Evolutionary conservation across 805 yeast genomes (phyloP).

Genomic region (Barnettozyma wickerhamii): DNA sequence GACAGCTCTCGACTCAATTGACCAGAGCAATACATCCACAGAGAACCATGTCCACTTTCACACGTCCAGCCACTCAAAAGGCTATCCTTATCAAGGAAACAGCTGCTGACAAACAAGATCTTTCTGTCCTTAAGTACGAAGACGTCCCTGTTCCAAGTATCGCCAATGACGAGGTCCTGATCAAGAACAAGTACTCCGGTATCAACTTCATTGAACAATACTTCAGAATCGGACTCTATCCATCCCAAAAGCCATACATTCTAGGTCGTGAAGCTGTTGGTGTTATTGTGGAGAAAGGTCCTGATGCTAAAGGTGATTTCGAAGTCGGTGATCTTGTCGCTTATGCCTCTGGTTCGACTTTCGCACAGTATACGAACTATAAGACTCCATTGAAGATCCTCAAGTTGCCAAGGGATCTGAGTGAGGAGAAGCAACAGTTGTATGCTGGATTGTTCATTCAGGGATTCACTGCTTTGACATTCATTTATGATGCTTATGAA

Average conservation of each 20-base stretch:
- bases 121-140: slow-evolving; percentile 46
- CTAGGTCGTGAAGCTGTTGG: slow-evolving; percentile 79
- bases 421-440: slow-evolving; percentile 46
- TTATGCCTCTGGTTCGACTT: slow-evolving; percentile 47
- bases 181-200: slow-evolving; percentile 76
- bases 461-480: slow-evolving; percentile 76
- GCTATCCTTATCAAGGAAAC: slow-evolving; percentile 49
- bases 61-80: slow-evolving; percentile 53
- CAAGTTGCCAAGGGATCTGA: slow-evolving; percentile 44
- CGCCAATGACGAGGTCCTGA: slow-evolving; percentile 51
- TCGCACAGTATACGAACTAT: slow-evolving; percentile 69
- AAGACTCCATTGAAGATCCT: slow-evolving; percentile 32
- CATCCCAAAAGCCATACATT: slow-evolving; percentile 52
- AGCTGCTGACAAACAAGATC: slow-evolving; percentile 42
- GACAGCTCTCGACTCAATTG: not conserved
- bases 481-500: slow-evolving; percentile 59
- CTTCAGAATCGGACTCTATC: slow-evolving; percentile 77
- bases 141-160: slow-evolving; percentile 56
- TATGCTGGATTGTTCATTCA: slow-evolving; percentile 64
- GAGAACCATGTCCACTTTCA: slow-evolving; percentile 17
- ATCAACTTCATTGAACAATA: slow-evolving; percentile 80
- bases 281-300: slow-evolving; percentile 60
- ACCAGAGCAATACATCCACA: not conserved
- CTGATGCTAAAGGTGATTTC: slow-evolving; percentile 42
- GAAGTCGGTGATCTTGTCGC: slow-evolving; percentile 70